phyloP scores from a whole-genome alignment of 176 grass and related monocot genomes.

The Alloteropsis semialata region DNA sequence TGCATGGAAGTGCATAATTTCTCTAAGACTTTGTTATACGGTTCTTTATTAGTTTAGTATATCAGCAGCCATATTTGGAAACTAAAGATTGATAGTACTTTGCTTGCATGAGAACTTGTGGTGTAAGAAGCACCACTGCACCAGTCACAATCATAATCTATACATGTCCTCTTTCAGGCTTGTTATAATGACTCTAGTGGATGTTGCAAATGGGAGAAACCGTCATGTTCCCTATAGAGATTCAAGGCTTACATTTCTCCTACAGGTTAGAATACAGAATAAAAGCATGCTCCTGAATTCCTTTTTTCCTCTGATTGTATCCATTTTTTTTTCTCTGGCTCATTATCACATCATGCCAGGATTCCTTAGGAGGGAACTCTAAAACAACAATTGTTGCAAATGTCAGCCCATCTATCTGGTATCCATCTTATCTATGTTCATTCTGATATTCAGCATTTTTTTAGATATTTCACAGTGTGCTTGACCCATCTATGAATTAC shows the following conservation, averaged over 20 bases:
- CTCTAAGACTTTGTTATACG: background rate
- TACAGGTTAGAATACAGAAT: slow-evolving; percentile 61
- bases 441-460: background rate
- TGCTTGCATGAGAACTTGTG: background rate
- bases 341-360: slow-evolving; percentile 47
- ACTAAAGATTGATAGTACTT: background rate
- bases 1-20: background rate
- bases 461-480: slow-evolving; percentile 16
- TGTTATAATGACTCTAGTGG: slow-evolving; percentile 93
- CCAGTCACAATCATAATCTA: background rate
- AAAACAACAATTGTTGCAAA: slow-evolving; percentile 93
- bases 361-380: slow-evolving; percentile 92
- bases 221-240: slow-evolving; percentile 95
- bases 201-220: slow-evolving; percentile 88
- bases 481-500: slow-evolving; percentile 31
- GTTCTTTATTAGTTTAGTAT: slow-evolving; percentile 3
- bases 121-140: background rate
- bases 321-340: slow-evolving; percentile 23
- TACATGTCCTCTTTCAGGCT: slow-evolving; percentile 56
- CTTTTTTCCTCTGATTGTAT: background rate
- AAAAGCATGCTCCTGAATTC: background rate
- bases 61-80: slow-evolving; percentile 13
- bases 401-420: slow-evolving; percentile 94
- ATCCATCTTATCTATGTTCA: slow-evolving; percentile 25
- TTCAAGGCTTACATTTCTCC: slow-evolving; percentile 96